Evolutionary conservation across 495 filamentous ascomycete genomes (phyloP), one percentile per base, ranked within the genome.

Genomic region (Lasiosphaeria miniovina): DNA sequence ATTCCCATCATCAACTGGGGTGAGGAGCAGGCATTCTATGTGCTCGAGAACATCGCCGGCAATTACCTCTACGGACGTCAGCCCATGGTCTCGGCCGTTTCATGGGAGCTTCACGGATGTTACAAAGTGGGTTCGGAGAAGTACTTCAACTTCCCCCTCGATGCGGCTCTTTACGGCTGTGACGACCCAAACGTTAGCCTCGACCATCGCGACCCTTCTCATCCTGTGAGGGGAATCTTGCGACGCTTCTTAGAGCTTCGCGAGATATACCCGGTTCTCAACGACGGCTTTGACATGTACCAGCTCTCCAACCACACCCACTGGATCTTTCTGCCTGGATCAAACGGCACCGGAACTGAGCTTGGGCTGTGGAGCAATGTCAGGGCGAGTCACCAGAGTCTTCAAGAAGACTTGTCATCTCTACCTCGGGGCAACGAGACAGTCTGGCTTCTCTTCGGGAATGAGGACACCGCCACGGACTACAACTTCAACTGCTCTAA

Each of bases 31-130:
- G 83, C 77, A 6, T 84, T 87, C 51, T 88, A 90, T 54, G 74
- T 87, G 4, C 62, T 89, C 11, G 87, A 90, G 64, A 86, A 80
- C 52, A 85, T 84, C 5, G 87, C 86, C 14, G 68, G 71, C 45
- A 88, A 90, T 65, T 90, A 90, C 64, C 75, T 90, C 48, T 89
- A 84, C 62, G 87, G 87, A 4, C 81, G 87, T 55, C 82, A 84
- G 63, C 71, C 87, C 0, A 88, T 90, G 82, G 57, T 79, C 75
- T 80, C 83, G 12, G 43, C 82, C 80, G 24, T 73, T 77, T 15
- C 82, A 75, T 90, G 87, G 87, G 82, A 83, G 62, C 77, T 79
- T 9, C 87, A 90, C 60, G 87, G 87, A 4, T 90, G 87, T 70
- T 87, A 85, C 33, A 58, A 31, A 15, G 85, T 4, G 87, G 87